Evolutionary conservation across 1,284 basidiomycete species (phyloP).

Genomic region (Gastroboletus turbinatus): DNA sequence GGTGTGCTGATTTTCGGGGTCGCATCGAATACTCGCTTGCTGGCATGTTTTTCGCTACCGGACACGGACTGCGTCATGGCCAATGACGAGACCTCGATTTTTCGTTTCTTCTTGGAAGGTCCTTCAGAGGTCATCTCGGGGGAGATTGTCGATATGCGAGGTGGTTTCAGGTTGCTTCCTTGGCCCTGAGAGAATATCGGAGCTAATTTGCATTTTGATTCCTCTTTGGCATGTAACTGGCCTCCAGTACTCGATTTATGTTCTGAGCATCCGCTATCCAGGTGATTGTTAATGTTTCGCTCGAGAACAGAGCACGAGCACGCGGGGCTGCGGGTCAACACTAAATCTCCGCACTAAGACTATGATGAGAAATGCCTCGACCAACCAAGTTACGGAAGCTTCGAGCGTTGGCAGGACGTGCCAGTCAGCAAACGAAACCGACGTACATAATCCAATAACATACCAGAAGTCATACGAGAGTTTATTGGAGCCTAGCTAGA

Average conservation of each 20-base stretch:
- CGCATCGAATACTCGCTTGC: conserved; percentile 18
- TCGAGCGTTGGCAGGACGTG: neutral
- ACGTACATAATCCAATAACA: neutral
- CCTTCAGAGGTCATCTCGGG: conserved; percentile 7
- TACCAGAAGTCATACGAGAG: conserved; percentile 21
- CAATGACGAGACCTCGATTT: conserved; percentile 10
- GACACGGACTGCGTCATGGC: conserved; percentile 1
- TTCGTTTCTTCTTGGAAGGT: conserved; percentile 34
- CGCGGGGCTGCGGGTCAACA: conserved; percentile 39
- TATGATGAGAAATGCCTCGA: conserved; percentile 3
- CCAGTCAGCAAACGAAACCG: neutral
- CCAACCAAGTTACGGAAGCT: conserved; percentile 27
- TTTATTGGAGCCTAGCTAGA: neutral
- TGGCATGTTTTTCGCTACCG: conserved; percentile 30
- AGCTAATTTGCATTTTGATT: conserved; percentile 25
- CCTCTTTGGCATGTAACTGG: conserved; percentile 8
- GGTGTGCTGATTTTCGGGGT: conserved; percentile 46
- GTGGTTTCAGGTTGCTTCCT: conserved; percentile 7
- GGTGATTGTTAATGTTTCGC: conserved; percentile 46
- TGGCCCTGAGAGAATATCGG: conserved; percentile 32
- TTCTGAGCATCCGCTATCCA: conserved; percentile 46
- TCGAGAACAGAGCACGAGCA: conserved; percentile 44
- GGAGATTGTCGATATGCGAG: neutral
- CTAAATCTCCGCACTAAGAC: neutral
- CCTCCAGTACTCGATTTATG: conserved; percentile 3